These are phyloP conservation scores for Cyphellophora europaea DNA, from an alignment of 2,329 filamentous ascomycete genomes.

Conservation along the genomic window DNA sequence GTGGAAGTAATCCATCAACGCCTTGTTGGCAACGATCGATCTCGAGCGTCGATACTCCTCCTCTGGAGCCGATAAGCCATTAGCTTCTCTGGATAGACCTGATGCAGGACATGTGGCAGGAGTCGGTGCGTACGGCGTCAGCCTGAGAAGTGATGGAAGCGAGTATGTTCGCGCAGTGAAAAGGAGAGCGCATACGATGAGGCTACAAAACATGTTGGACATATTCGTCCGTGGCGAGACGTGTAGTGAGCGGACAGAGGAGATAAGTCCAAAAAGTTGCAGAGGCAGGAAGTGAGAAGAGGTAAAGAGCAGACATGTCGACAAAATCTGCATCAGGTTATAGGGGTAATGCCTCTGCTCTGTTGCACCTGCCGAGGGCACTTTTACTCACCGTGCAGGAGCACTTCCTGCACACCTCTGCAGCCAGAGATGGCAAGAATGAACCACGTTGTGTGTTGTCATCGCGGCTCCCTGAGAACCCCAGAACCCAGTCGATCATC, in stretches of 20 bases:
- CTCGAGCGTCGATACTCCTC: conserved; percentile 27
- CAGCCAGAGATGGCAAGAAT: background rate
- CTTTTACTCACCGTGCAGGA: too few species aligned
- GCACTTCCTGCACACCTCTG: background rate
- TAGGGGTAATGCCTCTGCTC: too few species aligned
- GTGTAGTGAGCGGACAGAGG: background rate
- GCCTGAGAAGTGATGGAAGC: background rate
- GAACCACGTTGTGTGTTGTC: background rate
- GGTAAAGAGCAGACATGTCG: too few species aligned
- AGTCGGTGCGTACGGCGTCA: conserved; percentile 25
- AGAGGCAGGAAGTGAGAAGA: too few species aligned
- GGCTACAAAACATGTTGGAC: background rate
- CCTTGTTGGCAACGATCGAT: conserved; percentile 28
- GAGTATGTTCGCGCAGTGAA: background rate
- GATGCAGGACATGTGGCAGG: conserved; percentile 27
- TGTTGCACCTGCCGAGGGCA: too few species aligned
- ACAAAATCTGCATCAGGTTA: too few species aligned
- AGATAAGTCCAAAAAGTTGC: too few species aligned
- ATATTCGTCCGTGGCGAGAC: background rate
- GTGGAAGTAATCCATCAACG: conserved; percentile 28
- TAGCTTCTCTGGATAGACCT: conserved; percentile 28
- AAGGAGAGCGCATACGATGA: background rate
- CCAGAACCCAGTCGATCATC: background rate
- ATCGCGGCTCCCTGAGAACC: background rate
- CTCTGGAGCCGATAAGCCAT: conserved; percentile 28